A percentile compares a stretch with the other conserved stretches of the same genome.
Conservation (phyloP, 805 yeast genomes). For the Teunomyces barrocoloradensis region DNA sequence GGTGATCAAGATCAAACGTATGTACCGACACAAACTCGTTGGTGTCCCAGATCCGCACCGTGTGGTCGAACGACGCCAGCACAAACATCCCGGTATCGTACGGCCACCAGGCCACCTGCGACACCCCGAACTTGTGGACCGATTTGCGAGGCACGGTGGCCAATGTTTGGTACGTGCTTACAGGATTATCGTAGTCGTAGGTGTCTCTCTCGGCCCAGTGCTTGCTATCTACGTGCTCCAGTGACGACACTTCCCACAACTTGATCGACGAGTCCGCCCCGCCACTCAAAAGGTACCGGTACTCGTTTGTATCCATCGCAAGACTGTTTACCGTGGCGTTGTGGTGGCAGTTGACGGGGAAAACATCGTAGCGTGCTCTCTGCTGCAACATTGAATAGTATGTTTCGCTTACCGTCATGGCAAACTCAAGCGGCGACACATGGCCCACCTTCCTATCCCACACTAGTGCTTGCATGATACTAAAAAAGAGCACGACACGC, state of each 20-base stretch:
- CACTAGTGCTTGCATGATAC: conserved; percentile 37
- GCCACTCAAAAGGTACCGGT: conserved; percentile 60
- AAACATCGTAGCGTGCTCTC: conserved; percentile 19
- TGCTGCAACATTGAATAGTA: conserved; percentile 31
- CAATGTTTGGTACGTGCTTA: conserved; percentile 20
- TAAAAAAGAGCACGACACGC: neutral
- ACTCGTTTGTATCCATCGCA: conserved; percentile 48
- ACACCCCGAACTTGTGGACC: conserved; percentile 69
- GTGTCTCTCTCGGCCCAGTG: conserved; percentile 17
- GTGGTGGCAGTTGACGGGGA: conserved; percentile 44
- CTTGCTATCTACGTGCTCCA: conserved; percentile 14
- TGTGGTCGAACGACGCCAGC: conserved; percentile 75
- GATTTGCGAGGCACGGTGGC: conserved; percentile 38
- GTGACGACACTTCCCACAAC: conserved; percentile 54
- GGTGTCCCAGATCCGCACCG: conserved; percentile 81
- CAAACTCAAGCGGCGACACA: conserved; percentile 31
- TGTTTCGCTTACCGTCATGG: conserved; percentile 36
- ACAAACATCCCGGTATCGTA: conserved; percentile 82
- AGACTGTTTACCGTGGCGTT: conserved; percentile 59
- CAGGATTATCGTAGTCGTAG: conserved; percentile 33
- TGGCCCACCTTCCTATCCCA: conserved; percentile 31
- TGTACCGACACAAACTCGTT: conserved; percentile 63
- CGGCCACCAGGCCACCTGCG: conserved; percentile 85
- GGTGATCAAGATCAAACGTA: conserved; percentile 56
- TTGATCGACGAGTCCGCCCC: conserved; percentile 69